Conservation (phyloP, 225 moss, liverwort and hornwort genomes). For the Polytrichum commune region DNA sequence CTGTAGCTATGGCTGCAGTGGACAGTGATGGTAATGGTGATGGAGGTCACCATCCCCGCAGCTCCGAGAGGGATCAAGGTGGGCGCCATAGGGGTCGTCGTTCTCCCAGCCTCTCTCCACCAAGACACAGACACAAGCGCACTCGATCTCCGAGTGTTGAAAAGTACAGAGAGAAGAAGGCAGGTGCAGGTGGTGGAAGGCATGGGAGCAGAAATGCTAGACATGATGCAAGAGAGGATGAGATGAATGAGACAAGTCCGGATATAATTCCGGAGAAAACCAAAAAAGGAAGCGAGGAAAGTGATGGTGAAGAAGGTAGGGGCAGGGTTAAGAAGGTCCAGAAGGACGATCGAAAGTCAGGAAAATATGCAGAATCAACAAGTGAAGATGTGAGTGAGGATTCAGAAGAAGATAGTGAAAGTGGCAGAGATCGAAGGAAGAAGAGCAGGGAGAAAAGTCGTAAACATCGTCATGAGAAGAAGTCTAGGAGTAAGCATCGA, state of each 20-base stretch:
- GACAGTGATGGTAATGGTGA: slow-evolving; percentile 23
- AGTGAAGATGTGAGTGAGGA: slow-evolving; percentile 41
- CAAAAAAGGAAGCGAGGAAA: slow-evolving; percentile 14
- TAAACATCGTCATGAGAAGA: slow-evolving; percentile 32
- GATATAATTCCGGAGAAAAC: slow-evolving; percentile 8
- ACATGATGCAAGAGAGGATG: slow-evolving; percentile 14
- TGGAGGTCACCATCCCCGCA: slow-evolving; percentile 42
- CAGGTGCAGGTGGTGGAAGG: slow-evolving; percentile 19
- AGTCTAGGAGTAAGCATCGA: slow-evolving; percentile 44
- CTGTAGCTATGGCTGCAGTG: slow-evolving; percentile 32
- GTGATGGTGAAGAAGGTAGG: slow-evolving; percentile 14
- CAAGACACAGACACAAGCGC: slow-evolving; percentile 35
- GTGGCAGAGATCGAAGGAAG: slow-evolving; percentile 33
- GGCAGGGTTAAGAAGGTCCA: slow-evolving; percentile 19
- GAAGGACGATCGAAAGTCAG: slow-evolving; percentile 29
- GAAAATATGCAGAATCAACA: slow-evolving; percentile 14
- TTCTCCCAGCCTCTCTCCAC: slow-evolving; percentile 35
- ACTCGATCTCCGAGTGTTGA: slow-evolving; percentile 44
- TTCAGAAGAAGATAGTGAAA: slow-evolving; percentile 23
- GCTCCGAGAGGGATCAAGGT: slow-evolving; percentile 42
- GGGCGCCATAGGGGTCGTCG: slow-evolving; percentile 35
- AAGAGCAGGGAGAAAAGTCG: slow-evolving; percentile 17
- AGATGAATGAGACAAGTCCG: slow-evolving; percentile 8
- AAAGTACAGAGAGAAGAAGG: slow-evolving; percentile 19
- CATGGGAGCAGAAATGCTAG: slow-evolving; percentile 16